Percentiles rank a stretch among this genome's conserved stretches.
Evolutionary conservation across 2,329 filamentous ascomycete genomes (phyloP).

Genomic region (Exophiala alcalophila): DNA sequence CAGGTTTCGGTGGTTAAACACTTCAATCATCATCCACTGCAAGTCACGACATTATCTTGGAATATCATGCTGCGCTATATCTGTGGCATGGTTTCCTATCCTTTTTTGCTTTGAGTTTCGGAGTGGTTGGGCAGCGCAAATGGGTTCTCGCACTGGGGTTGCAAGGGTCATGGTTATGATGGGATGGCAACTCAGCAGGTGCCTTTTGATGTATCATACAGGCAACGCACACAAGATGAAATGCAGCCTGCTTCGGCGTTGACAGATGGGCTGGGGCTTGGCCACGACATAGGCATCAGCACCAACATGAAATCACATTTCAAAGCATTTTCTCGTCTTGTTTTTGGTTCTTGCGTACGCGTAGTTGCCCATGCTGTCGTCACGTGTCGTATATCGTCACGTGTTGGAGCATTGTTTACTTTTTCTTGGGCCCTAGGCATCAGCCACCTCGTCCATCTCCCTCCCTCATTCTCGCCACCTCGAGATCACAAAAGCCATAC

Average conservation of each 20-base stretch:
- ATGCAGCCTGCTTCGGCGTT: slow-evolving; percentile 25
- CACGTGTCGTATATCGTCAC: no score
- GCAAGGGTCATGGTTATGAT: slow-evolving; percentile 27
- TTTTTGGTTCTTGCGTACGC: not conserved
- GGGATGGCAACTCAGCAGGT: slow-evolving; percentile 26
- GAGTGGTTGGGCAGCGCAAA: slow-evolving; percentile 27
- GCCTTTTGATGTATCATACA: slow-evolving; percentile 29
- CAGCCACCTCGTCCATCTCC: no score
- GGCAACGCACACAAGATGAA: slow-evolving; percentile 25
- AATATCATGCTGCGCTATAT: slow-evolving; percentile 16
- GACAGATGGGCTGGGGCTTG: slow-evolving; percentile 23
- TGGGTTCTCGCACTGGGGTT: slow-evolving; percentile 27
- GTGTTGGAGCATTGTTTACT: no score
- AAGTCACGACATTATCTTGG: slow-evolving; percentile 20
- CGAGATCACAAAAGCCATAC: no score
- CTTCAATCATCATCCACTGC: slow-evolving; percentile 8
- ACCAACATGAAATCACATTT: slow-evolving; percentile 25
- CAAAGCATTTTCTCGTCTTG: slow-evolving; percentile 10
- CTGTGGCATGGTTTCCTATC: slow-evolving; percentile 14
- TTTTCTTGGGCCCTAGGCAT: no score
- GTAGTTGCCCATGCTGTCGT: no score
- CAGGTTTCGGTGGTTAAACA: slow-evolving; percentile 67
- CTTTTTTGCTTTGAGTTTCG: slow-evolving; percentile 27
- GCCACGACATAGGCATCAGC: slow-evolving; percentile 21
- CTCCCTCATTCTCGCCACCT: no score